Evolutionary conservation across 2,329 filamentous ascomycete species (phyloP), one percentile per base, ranked within the genome.

Genomic region (Alternaria brassicae): DNA sequence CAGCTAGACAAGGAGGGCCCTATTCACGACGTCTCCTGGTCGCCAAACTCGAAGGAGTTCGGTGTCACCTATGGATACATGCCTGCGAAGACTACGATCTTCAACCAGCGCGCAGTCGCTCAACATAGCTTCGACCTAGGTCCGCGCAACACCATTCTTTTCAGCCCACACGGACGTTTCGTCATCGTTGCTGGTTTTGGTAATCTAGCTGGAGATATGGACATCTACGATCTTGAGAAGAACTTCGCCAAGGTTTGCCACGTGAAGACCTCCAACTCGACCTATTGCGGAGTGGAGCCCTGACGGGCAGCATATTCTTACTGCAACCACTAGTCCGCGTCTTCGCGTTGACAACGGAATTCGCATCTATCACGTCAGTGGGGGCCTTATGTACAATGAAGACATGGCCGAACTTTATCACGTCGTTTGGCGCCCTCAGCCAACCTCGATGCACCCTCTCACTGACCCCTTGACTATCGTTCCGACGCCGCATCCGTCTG

Each of bases 81-180:
- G 93, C 95, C 95, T n/a, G 92, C 95, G 56, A 98, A 98, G 85
- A 95, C 94, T 3, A 97, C 94, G 68, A 95, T 99, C 69, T 99
- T 98, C 86, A 97, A 97, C 79, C 87, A 90, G 71, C 89, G 92
- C 64, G 95, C 91, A 63, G 86, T 93, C 59, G 84, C 90, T 19
- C 90, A 90, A 58, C 92, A 97, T 80, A 91, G 86, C 60, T 97
- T 99, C 80, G 88, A 92, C 51, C 85, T 97, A 53, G 90, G 84
- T 3, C 95, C 95, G 12, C 90, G 95, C 73, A 99, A 99, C 81
- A 98, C 94, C 51, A 95, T 98, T 74, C 85, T 89, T 51, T 99
- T 97, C 81, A 98, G 94, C 12, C 94, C 95, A 15, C 93, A 92
- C 63, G 94, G 93, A 53, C 91, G 93, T 19, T 98, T 97, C 72